Base-by-base conservation (phyloP, 1,139 yeast species). In the Groenewaldozyma auringiensis region DNA sequence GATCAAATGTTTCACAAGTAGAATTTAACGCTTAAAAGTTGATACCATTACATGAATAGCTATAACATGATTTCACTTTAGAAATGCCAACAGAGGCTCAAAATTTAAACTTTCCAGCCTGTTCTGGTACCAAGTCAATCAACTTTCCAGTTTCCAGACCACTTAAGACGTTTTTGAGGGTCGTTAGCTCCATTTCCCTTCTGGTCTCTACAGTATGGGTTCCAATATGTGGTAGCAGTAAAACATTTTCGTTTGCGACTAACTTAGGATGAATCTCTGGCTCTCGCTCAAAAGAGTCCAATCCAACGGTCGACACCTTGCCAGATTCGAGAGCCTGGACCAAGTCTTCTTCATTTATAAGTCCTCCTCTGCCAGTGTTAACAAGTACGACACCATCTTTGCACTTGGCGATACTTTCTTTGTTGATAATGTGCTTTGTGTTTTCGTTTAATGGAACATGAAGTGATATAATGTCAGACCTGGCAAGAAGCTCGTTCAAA, bases 221-320 rank as follows among this genome's bases (percentile, higher is more conserved):
- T 18, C 86, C 86, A 72, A 79, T 71, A 58, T 79, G 85, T 4
- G 85, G 85, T 55, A 79, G 69, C 50, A 80, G 67, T 22, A 78
- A 69, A 29, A 76, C 79, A 48, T 78, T 76, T 32, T 60, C 62
- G 47, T 61, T 57, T 22, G 50, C 51, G 27, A 66, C 39, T 38
- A 67, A 51, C 3, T 59, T 64, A 3, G 63, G 64, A 49, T 64
- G 63, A 41, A 67, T 53, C 41, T 53, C 52, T 9, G 96, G 96
- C 66, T 88, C 96, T 52, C 73, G 67, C 61, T 85, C 95, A 64
- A 83, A 83, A 22, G 87, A 96, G 61, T 87, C 96, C 38, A 87
- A 64, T 14, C 65, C 67, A 13, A 55, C 66, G 4, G 58, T 52
- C n/a, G 81, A 78, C 38, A 87, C 75, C 56, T 84, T 79, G 14